These are phyloP conservation scores for Pyropia haitanensis DNA, from an alignment of 23 red algal genomes.

Conservation along the genomic window DNA sequence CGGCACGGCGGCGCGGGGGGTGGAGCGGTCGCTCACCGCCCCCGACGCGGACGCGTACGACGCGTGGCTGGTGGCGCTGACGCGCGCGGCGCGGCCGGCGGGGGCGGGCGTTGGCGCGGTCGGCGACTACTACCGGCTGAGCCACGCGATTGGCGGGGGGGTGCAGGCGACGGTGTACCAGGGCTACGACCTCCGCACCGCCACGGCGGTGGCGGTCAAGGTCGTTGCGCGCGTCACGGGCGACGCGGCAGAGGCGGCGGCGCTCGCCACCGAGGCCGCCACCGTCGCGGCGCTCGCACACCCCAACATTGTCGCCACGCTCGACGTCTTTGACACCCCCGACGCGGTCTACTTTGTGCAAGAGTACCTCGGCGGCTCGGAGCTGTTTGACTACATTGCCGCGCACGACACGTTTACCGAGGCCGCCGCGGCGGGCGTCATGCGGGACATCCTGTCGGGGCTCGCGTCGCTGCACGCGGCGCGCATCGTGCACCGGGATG, in stretches of 20 bases:
- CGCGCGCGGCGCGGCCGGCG: too few relatives aligned
- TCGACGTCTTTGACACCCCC: slow-evolving; percentile 47
- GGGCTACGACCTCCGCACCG: slow-evolving; percentile 60
- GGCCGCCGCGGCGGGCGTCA: slow-evolving; percentile 50
- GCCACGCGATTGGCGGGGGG: slow-evolving; percentile 65
- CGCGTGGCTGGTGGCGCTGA: too few relatives aligned
- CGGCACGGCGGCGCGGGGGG: too few relatives aligned
- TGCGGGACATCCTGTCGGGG: slow-evolving; percentile 54
- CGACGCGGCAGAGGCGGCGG: slow-evolving; percentile 28
- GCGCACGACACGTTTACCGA: slow-evolving; percentile 50
- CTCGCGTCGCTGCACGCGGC: slow-evolving; percentile 67
- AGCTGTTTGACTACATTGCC: slow-evolving; percentile 56
- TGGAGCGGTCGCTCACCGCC: too few relatives aligned
- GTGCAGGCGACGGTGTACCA: slow-evolving; percentile 63
- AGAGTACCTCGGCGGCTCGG: slow-evolving; percentile 67
- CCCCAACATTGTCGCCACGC: slow-evolving; percentile 59
- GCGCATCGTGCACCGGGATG: slow-evolving; percentile 82
- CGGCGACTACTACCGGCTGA: slow-evolving; percentile 66
- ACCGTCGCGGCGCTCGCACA: slow-evolving; percentile 47
- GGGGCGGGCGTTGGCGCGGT: slow-evolving; percentile 4
- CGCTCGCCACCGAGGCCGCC: slow-evolving; percentile 64
- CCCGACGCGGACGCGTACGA: too few relatives aligned
- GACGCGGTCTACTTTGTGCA: slow-evolving; percentile 63
- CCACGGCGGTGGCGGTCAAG: slow-evolving; percentile 78
- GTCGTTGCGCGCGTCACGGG: slow-evolving; percentile 51